Evolutionary conservation across 768 basidiomycete species (phyloP).

Genomic region (Suillus brevipes): DNA sequence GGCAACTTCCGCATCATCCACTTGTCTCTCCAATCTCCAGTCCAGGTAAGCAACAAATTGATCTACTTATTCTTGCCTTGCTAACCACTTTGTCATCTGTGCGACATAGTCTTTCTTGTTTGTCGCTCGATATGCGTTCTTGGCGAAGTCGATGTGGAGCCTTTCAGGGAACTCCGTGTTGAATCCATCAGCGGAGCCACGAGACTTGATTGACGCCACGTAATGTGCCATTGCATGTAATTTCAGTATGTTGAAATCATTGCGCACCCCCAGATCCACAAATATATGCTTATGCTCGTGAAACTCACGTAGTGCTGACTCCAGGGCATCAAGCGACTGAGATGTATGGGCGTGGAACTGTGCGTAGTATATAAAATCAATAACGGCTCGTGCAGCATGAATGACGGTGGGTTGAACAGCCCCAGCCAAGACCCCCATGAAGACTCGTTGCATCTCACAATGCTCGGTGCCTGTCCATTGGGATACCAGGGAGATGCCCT

Average conservation of each 20-base stretch:
- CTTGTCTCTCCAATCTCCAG: no score
- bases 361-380: slow-evolving; percentile 37
- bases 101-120: no score
- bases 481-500: neutral
- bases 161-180: no score
- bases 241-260: slow-evolving; percentile 31
- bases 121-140: no score
- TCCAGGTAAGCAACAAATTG: no score
- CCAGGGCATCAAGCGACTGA: slow-evolving; percentile 24
- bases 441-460: slow-evolving; percentile 33
- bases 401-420: slow-evolving; percentile 18
- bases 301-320: slow-evolving; percentile 25
- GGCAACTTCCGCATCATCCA: no score
- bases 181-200: no score
- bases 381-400: slow-evolving; percentile 22
- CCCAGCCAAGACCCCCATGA: slow-evolving; percentile 31
- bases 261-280: slow-evolving; percentile 12
- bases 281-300: slow-evolving; percentile 22
- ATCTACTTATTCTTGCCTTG: no score
- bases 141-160: no score
- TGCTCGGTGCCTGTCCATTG: slow-evolving; percentile 10
- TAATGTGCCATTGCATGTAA: no score
- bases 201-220: no score
- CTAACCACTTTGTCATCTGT: no score
- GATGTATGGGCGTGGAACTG: slow-evolving; percentile 30